Percentiles rank a stretch among this genome's conserved stretches.
phyloP scores from a whole-genome alignment of 495 filamentous ascomycete species.

The Friedmanniomyces simplex region DNA sequence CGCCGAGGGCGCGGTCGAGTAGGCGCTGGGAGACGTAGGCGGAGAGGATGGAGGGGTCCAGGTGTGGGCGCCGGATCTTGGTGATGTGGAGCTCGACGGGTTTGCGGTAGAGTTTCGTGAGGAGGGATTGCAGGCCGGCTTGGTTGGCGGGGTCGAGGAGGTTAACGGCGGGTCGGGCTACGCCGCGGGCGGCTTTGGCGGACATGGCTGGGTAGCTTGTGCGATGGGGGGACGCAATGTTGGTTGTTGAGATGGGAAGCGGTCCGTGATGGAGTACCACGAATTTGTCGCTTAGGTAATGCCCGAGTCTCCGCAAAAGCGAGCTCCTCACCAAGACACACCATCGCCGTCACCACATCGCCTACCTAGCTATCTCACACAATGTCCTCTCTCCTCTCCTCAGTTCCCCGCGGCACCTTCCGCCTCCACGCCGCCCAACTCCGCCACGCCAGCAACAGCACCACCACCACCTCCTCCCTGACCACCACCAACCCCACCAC shows the following conservation, averaged over 20 bases:
- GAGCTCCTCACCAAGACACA: neutral
- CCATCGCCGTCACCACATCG: neutral
- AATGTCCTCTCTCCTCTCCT: neutral
- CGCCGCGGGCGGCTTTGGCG: neutral
- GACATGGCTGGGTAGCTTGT: too few species aligned
- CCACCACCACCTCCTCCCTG: neutral
- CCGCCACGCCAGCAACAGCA: neutral
- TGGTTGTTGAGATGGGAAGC: neutral
- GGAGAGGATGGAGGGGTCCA: conserved; percentile 16
- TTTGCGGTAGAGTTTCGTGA: conserved; percentile 17
- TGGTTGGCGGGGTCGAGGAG: conserved; percentile 11
- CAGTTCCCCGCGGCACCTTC: conserved; percentile 5
- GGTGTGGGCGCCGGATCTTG: conserved; percentile 13
- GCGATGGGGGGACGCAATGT: too few species aligned
- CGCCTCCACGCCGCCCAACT: neutral
- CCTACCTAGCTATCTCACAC: neutral
- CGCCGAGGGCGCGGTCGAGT: conserved; percentile 2
- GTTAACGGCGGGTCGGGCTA: neutral
- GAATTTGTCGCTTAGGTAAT: neutral
- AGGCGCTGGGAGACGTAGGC: conserved; percentile 10
- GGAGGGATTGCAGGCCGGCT: conserved; percentile 16
- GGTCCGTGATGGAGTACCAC: neutral
- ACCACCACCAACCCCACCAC: neutral
- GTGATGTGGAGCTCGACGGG: conserved; percentile 16
- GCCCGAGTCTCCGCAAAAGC: neutral